Evolutionary conservation across 805 yeast species (phyloP).

Genomic region (Hagleromyces aurorensis): DNA sequence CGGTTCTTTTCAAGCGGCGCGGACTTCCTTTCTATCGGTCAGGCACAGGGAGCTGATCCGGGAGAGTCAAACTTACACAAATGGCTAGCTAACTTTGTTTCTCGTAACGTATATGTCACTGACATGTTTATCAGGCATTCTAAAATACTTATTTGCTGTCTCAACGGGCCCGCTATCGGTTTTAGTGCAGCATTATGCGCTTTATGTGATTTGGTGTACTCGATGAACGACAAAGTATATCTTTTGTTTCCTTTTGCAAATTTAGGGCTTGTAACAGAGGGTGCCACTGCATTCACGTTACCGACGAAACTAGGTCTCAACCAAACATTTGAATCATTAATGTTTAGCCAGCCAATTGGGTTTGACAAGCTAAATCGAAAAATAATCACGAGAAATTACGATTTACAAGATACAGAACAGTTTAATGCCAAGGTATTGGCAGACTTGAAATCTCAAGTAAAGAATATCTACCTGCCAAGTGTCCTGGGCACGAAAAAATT

Average conservation of each 20-base stretch:
- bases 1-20: conserved; percentile 83
- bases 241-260: conserved; percentile 72
- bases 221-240: conserved; percentile 48
- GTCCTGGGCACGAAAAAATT: conserved; percentile 38
- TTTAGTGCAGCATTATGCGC: conserved; percentile 65
- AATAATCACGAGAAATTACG: conserved; percentile 51
- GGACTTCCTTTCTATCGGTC: conserved; percentile 39
- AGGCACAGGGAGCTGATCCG: conserved; percentile 9
- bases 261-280: conserved; percentile 78
- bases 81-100: conserved; percentile 54
- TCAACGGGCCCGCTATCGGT: conserved; percentile 87
- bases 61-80: conserved; percentile 26
- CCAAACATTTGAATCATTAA: conserved; percentile 62
- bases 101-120: conserved; percentile 64
- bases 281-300: conserved; percentile 62
- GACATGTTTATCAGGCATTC: conserved; percentile 60
- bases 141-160: conserved; percentile 61
- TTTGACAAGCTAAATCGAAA: conserved; percentile 57
- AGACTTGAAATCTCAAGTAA: conserved; percentile 32
- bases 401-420: conserved; percentile 35
- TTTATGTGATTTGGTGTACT: conserved; percentile 70
- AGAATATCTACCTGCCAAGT: conserved; percentile 35
- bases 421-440: conserved; percentile 39
- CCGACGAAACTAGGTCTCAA: conserved; percentile 66
- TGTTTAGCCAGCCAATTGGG: conserved; percentile 57